Conservation (phyloP, 805 yeast genomes). For the Metschnikowia kunwiensis region DNA sequence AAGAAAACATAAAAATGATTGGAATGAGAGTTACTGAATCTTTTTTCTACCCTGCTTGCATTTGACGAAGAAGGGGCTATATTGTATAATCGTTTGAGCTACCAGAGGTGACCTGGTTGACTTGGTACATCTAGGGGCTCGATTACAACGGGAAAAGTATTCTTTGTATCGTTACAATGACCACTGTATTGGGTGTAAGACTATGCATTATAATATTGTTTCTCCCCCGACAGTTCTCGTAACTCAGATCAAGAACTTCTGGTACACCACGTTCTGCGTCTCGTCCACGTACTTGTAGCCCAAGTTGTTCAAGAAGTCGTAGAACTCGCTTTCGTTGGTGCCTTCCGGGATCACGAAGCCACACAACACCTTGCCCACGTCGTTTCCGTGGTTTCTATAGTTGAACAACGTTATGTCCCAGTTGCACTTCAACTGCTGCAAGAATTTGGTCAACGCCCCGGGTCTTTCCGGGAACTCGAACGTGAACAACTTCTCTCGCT, state of each 20-base stretch:
- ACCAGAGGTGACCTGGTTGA: too few species aligned
- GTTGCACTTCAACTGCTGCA: slow-evolving; percentile 62
- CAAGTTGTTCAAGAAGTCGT: slow-evolving; percentile 61
- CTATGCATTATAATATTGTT: too few species aligned
- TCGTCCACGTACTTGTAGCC: slow-evolving; percentile 81
- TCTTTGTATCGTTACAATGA: too few species aligned
- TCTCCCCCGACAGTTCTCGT: not conserved
- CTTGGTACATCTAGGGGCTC: too few species aligned
- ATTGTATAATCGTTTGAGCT: too few species aligned
- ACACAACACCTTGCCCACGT: slow-evolving; percentile 86
- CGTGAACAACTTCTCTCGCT: slow-evolving; percentile 71
- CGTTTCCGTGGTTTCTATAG: slow-evolving; percentile 95
- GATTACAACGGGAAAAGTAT: too few species aligned
- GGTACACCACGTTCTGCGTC: slow-evolving; percentile 81
- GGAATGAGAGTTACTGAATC: too few species aligned
- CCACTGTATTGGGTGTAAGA: too few species aligned
- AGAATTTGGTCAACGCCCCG: slow-evolving; percentile 83
- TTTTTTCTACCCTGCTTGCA: too few species aligned
- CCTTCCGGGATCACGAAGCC: slow-evolving; percentile 80
- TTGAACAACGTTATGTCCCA: slow-evolving; percentile 97
- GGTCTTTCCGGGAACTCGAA: slow-evolving; percentile 98
- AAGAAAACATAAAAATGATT: too few species aligned
- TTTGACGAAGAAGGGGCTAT: too few species aligned
- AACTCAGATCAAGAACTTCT: slow-evolving; percentile 54
- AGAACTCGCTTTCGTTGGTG: slow-evolving; percentile 60